A percentile compares a stretch with the other conserved stretches of the same genome.
Conservation (phyloP, 345 rosid species). For the Lumnitzera racemosa region DNA sequence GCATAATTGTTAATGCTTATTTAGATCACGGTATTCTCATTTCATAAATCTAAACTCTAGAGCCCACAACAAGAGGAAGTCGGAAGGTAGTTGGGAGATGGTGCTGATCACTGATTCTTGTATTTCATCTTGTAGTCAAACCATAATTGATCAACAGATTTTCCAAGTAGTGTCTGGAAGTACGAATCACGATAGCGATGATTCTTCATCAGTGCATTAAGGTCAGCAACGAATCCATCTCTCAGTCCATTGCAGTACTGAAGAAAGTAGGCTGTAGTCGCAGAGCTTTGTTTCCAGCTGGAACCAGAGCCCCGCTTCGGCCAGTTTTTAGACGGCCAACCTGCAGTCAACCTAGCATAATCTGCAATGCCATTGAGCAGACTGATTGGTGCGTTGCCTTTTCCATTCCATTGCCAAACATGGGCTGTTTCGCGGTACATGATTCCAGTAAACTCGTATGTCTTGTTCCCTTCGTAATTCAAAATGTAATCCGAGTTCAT, state of each 20-base stretch:
- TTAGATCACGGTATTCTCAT: too few species aligned
- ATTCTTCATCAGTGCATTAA: slow-evolving; percentile 1
- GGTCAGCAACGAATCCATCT: neutral
- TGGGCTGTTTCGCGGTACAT: slow-evolving; percentile 3
- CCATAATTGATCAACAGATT: slow-evolving; percentile 7
- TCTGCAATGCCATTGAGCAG: slow-evolving; percentile 7
- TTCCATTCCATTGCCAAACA: slow-evolving; percentile 9
- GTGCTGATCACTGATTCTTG: too few species aligned
- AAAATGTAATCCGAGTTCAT: slow-evolving; percentile 4
- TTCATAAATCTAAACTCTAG: too few species aligned
- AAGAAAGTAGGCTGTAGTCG: slow-evolving; percentile 11
- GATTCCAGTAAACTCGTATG: slow-evolving; percentile 1
- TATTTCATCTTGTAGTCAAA: neutral
- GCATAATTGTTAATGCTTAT: too few species aligned
- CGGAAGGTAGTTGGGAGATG: too few species aligned
- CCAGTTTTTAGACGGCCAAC: slow-evolving; percentile 6
- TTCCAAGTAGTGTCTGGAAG: slow-evolving; percentile 1
- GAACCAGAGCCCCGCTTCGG: slow-evolving; percentile 6
- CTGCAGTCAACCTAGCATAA: slow-evolving; percentile 3
- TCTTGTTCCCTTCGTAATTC: neutral
- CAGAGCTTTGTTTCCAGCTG: slow-evolving; percentile 8
- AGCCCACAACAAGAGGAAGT: too few species aligned
- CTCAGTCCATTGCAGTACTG: slow-evolving; percentile 6
- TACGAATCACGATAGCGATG: slow-evolving; percentile 1
- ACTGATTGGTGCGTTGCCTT: slow-evolving; percentile 3